These are phyloP conservation scores for Blastomyces percursus DNA, from an alignment of 2,329 filamentous ascomycete genomes.

Conservation along the genomic window DNA sequence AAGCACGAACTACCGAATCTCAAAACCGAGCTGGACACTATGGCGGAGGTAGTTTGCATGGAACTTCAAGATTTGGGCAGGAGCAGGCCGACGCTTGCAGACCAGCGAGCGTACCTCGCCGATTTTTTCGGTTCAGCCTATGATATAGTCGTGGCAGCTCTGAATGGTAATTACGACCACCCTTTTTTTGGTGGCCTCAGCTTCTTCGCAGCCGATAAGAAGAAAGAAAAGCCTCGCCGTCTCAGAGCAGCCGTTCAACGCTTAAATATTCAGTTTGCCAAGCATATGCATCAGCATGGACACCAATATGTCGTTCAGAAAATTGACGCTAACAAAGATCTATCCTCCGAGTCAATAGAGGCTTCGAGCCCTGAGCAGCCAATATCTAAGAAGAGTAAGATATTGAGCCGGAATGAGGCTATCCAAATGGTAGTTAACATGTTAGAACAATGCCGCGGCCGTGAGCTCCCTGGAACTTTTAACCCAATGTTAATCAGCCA, in stretches of 20 bases:
- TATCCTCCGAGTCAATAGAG: background rate
- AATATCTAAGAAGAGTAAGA: background rate
- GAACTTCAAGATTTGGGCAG: background rate
- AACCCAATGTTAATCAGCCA: slow-evolving; percentile 3
- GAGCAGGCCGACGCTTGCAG: background rate
- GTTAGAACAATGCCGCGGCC: background rate
- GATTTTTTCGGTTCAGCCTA: slow-evolving; percentile 1
- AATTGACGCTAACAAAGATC: too few relatives aligned
- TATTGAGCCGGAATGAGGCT: background rate
- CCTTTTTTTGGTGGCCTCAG: background rate
- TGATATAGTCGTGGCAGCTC: background rate
- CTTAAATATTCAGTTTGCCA: slow-evolving; percentile 7
- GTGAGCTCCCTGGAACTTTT: background rate
- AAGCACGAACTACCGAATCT: background rate
- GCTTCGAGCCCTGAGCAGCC: too few relatives aligned
- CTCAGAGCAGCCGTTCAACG: slow-evolving; percentile 7
- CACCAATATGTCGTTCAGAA: background rate
- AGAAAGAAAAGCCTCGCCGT: background rate
- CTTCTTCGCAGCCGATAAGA: background rate
- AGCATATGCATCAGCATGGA: background rate
- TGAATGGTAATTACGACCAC: background rate
- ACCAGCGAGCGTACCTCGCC: slow-evolving; percentile 1
- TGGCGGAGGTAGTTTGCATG: background rate
- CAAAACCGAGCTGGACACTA: background rate
- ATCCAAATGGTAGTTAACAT: background rate